Evolutionary conservation across 805 yeast species (phyloP), one percentile per base, ranked within the genome.

Genomic region (Starmerella lactis-condensi): DNA sequence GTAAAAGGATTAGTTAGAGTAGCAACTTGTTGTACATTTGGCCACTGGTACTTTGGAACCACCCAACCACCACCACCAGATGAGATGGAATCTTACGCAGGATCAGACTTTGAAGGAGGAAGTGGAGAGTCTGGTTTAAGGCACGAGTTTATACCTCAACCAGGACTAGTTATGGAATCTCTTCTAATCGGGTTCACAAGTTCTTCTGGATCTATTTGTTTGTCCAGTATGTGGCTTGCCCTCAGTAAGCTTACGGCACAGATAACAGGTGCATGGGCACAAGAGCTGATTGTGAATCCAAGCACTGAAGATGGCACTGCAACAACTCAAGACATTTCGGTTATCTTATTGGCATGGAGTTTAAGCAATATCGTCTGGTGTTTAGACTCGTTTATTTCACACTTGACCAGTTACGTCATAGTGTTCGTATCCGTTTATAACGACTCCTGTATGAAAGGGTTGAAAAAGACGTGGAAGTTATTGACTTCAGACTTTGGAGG

Each of bases 361-460:
- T 23, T 41, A 12, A 34, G 42, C 28, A 43, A 41, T 35, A 62
- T 73, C 47, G 46, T 76, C 17, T 52, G 72, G 4, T 53, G 76
- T 13, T 45, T 83, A 17, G 78, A 78, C 42, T 78, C 93, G 89
- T 39, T 75, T 29, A 75, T 77, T 15, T 64, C 72, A 37, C 82
- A 78, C 61, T 82, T 83, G 60, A 81, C 83, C 56, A 85, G 76
- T 50, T 83, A 79, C 49, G 92, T 94, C 5, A 78, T 76, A 51
- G 73, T 89, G 18, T 79, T 73, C 47, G 62, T 83, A 44, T 92
- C 94, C 0, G 61, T 83, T 16, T 85, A 81, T 53, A 95, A 95
- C 28, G 72, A 72, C 43, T 61, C 69, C 22, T 85, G 82, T 47
- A 46, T 77, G 29, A 58, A 61, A 18, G 72, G 91, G 1, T 83